These are phyloP conservation scores for Moniliophthora roreri DNA, from an alignment of 1,284 basidiomycete species.

Conservation along the genomic window DNA sequence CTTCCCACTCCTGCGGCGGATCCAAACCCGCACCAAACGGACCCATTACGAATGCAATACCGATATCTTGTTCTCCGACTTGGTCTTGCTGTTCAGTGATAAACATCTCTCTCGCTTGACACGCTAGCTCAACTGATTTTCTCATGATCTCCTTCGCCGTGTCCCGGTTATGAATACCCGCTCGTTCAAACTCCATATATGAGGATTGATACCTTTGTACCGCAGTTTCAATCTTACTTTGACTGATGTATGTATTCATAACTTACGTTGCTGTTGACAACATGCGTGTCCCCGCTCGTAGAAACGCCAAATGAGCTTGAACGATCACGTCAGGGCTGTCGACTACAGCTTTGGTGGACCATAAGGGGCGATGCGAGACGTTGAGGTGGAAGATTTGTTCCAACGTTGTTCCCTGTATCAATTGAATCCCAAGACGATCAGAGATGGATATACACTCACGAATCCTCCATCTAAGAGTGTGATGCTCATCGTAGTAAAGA, in stretches of 20 bases:
- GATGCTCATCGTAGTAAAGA: not conserved
- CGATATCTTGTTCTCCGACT: conserved; percentile 27
- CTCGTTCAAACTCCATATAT: conserved; percentile 49
- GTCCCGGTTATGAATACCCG: conserved; percentile 47
- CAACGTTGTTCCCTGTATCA: conserved; percentile 63
- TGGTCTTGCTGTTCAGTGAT: conserved; percentile 16
- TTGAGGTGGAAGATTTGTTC: conserved; percentile 54
- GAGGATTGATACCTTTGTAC: conserved; percentile 71
- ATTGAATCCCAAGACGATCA: conserved; percentile 2
- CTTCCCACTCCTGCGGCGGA: conserved; percentile 74
- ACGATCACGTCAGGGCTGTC: conserved; percentile 53
- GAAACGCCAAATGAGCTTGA: conserved; percentile 57
- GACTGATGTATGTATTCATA: no score
- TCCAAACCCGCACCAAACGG: conserved; percentile 70
- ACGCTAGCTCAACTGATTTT: conserved; percentile 54
- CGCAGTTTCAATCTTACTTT: no score
- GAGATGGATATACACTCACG: conserved; percentile 33
- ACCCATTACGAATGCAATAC: conserved; percentile 70
- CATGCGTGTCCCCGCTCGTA: conserved; percentile 59
- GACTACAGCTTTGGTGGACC: conserved; percentile 64
- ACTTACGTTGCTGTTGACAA: conserved; percentile 65
- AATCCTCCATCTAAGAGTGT: conserved; percentile 61
- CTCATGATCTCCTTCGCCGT: conserved; percentile 48
- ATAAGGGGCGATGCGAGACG: conserved; percentile 58
- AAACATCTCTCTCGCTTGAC: conserved; percentile 32